These are phyloP conservation scores for Pseudoturritis turrita DNA, from an alignment of 345 rosid genomes.

Conservation along the genomic window DNA sequence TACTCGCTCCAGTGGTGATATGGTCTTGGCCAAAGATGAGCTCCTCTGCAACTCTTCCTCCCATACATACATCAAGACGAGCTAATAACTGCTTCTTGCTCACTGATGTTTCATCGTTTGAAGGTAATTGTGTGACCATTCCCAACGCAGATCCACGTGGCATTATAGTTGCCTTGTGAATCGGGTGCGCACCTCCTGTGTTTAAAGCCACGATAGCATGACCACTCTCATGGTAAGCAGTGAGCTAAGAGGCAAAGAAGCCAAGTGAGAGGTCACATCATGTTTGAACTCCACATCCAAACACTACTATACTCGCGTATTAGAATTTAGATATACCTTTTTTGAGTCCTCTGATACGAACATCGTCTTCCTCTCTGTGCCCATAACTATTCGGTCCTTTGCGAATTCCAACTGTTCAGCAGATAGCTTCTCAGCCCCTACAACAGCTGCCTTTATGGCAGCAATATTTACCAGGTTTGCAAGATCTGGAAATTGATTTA, in stretches of 20 bases:
- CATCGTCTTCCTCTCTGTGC: conserved; percentile 97
- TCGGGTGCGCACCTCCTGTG: conserved; percentile 89
- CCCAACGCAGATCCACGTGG: conserved; percentile 99
- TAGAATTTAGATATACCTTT: conserved; percentile 69
- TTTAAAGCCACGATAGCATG: conserved; percentile 95
- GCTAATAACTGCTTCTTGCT: conserved; percentile 97
- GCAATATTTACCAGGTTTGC: conserved; percentile 96
- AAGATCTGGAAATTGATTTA: conserved; percentile 52
- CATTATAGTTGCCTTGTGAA: conserved; percentile 98
- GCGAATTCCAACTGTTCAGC: conserved; percentile 84
- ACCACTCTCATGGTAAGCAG: conserved; percentile 98
- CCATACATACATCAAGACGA: conserved; percentile 98
- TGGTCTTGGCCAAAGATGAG: conserved; percentile 88
- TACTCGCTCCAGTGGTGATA: conserved; percentile 95
- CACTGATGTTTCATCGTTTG: conserved; percentile 88
- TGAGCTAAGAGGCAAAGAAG: conserved; percentile 52
- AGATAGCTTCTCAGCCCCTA: conserved; percentile 78
- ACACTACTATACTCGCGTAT: background rate
- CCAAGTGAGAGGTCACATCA: conserved; percentile 4
- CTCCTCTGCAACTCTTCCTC: conserved; percentile 99
- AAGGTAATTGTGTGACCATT: conserved; percentile 98
- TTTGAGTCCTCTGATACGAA: conserved; percentile 92
- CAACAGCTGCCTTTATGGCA: conserved; percentile 99
- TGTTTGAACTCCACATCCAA: background rate
- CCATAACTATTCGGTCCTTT: conserved; percentile 92